phyloP scores from a whole-genome alignment of 129 eudicot species.

The Artemisia tridentata region DNA sequence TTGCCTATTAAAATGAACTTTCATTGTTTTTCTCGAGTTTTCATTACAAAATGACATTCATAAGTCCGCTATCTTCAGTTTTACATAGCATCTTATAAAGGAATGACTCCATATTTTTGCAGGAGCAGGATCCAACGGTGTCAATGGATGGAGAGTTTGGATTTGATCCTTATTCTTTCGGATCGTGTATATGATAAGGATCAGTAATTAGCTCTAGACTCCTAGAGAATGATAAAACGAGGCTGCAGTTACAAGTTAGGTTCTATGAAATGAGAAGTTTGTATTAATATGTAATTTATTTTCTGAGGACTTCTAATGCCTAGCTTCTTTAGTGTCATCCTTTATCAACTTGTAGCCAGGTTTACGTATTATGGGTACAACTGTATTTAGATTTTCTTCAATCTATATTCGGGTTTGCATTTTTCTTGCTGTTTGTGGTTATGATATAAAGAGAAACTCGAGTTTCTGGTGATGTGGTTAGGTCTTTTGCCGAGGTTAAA shows the following conservation, averaged over 20 bases:
- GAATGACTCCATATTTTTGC: slow-evolving; percentile 13
- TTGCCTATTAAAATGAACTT: no score
- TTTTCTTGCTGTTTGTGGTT: slow-evolving; percentile 20
- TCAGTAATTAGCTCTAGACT: slow-evolving; percentile 30
- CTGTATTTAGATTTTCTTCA: slow-evolving; percentile 25
- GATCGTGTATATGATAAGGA: slow-evolving; percentile 39
- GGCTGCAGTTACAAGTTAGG: slow-evolving; percentile 32
- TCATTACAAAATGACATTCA: neutral
- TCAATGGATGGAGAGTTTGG: slow-evolving; percentile 56
- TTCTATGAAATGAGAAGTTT: slow-evolving; percentile 37
- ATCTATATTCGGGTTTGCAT: slow-evolving; percentile 14
- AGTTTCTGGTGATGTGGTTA: slow-evolving; percentile 5
- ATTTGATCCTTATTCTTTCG: slow-evolving; percentile 58
- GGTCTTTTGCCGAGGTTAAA: neutral
- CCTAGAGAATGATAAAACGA: slow-evolving; percentile 35
- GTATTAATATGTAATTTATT: slow-evolving; percentile 49
- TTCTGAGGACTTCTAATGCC: slow-evolving; percentile 20
- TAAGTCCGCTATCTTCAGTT: neutral
- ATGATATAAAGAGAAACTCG: slow-evolving; percentile 25
- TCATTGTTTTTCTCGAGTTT: neutral
- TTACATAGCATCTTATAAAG: neutral
- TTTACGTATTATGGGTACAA: slow-evolving; percentile 25
- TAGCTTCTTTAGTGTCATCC: slow-evolving; percentile 33
- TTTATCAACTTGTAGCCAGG: slow-evolving; percentile 34
- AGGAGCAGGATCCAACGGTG: slow-evolving; percentile 71